Evolutionary conservation across 1,139 yeast genomes (phyloP), one percentile per base, ranked within the genome.

Genomic region (Saccharomyces hybrid): DNA sequence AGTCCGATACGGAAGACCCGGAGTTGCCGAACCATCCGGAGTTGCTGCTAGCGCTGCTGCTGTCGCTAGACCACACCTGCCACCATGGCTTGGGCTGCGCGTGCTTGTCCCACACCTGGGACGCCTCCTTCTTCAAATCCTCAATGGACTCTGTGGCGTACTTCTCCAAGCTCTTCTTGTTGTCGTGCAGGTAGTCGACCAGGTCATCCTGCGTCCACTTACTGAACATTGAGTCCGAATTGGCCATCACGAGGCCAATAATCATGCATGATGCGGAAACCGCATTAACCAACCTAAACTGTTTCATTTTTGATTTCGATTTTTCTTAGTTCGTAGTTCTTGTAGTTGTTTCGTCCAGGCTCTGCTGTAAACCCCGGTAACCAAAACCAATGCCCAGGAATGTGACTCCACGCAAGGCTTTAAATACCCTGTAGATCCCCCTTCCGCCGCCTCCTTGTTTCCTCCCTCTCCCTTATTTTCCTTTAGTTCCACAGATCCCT

Each of bases 71-170:
- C 70, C 67, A 66, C 38, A 61, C 57, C 53, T 64, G 60, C 67
- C 66, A 66, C 68, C 66, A 64, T 3, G 66, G 68, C 54, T 58
- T 57, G 27, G 59, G 64, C 50, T 58, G 58, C 48, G 64, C 62
- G 54, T 69, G 59, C 50, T 68, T 67, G 7, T 63, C 62, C 65
- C 74, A 74, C 50, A 73, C 75, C 31, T 68, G 62, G 27, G 64
- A 62, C 0, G 78, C 75, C 54, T 71, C 64, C 11, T 67, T 63
- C 50, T 71, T 71, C 58, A 78, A 61, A 50, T 75, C 73, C 1
- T 72, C 70, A 34, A 67, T 53, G 3, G 61, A 54, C 46, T 60
- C 54, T 2, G 60, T 54, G 9, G 61, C 54, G 14, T 62, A 48
- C 32, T 58, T 60, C 34, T 59, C 58, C 50, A 62, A 55, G 38